Evolutionary conservation across 1,284 basidiomycete species (phyloP).

Genomic region (Volvariella volvacea): DNA sequence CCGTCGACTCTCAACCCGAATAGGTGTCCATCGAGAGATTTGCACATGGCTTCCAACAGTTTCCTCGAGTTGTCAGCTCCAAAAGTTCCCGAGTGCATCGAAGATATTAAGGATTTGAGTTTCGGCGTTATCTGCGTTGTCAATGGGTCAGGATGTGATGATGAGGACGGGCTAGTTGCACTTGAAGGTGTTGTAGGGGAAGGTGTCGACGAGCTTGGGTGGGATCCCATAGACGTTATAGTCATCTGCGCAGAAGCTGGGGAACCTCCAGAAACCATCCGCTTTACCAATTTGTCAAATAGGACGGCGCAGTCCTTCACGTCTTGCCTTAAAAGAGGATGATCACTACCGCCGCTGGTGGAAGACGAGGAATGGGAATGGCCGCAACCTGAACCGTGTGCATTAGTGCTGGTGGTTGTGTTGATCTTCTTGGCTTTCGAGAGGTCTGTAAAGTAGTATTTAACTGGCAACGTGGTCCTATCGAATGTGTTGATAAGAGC

Average conservation of each 20-base stretch:
- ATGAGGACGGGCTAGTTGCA: too few relatives aligned
- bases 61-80: conserved; percentile 38
- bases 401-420: too few relatives aligned
- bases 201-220: neutral
- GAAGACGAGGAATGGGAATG: neutral
- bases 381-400: too few relatives aligned
- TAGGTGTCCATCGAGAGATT: conserved; percentile 25
- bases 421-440: conserved; percentile 23
- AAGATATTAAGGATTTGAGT: conserved; percentile 31
- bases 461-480: conserved; percentile 34
- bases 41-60: conserved; percentile 36
- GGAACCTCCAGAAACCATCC: conserved; percentile 14
- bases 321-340: conserved; percentile 24
- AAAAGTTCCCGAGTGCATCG: conserved; percentile 37
- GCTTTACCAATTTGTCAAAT: conserved; percentile 23
- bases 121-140: conserved; percentile 29
- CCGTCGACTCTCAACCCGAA: conserved; percentile 20
- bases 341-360: neutral
- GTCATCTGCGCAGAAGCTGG: neutral
- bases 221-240: too few relatives aligned
- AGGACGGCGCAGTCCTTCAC: conserved; percentile 32
- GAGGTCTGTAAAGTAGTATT: conserved; percentile 40
- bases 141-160: conserved; percentile 13
- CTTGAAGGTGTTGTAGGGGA: conserved; percentile 2
- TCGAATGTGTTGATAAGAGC: conserved; percentile 23